Conservation (phyloP, 805 yeast genomes). For the Starmerella riodocensis region DNA sequence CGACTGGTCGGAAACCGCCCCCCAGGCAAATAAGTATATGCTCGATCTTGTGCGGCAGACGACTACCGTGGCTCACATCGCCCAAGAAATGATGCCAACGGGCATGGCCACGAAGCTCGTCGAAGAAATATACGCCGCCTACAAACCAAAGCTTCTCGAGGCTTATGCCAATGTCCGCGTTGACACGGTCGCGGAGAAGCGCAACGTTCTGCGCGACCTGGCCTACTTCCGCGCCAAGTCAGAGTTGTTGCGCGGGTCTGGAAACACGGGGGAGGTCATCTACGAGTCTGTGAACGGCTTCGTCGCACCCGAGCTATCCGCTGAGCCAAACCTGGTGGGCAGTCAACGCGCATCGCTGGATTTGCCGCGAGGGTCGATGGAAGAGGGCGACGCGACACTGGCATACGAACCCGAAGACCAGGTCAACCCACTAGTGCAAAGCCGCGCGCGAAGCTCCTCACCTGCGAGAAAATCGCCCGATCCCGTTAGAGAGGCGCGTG, state of each 20-base stretch:
- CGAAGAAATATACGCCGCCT: slow-evolving; percentile 35
- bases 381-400: slow-evolving; percentile 2
- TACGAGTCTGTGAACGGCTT: slow-evolving; percentile 48
- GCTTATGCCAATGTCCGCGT: slow-evolving; percentile 36
- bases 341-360: background rate
- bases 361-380: background rate
- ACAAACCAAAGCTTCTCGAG: slow-evolving; percentile 42
- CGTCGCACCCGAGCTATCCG: slow-evolving; percentile 16
- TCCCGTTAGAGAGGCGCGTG: too few species aligned
- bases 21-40: slow-evolving; percentile 50
- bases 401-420: background rate
- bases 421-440: too few species aligned
- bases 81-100: slow-evolving; percentile 42
- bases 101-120: slow-evolving; percentile 22
- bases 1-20: slow-evolving; percentile 34
- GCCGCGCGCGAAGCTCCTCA: too few species aligned
- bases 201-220: slow-evolving; percentile 44
- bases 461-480: too few species aligned
- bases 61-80: slow-evolving; percentile 45
- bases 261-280: slow-evolving; percentile 46
- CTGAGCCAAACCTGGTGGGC: background rate
- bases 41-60: slow-evolving; percentile 54
- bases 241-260: slow-evolving; percentile 45
- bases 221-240: slow-evolving; percentile 52
- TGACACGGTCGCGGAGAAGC: slow-evolving; percentile 29